phyloP scores from a whole-genome alignment of 108 stramenopile genomes.

The Bacterosira constricta region DNA sequence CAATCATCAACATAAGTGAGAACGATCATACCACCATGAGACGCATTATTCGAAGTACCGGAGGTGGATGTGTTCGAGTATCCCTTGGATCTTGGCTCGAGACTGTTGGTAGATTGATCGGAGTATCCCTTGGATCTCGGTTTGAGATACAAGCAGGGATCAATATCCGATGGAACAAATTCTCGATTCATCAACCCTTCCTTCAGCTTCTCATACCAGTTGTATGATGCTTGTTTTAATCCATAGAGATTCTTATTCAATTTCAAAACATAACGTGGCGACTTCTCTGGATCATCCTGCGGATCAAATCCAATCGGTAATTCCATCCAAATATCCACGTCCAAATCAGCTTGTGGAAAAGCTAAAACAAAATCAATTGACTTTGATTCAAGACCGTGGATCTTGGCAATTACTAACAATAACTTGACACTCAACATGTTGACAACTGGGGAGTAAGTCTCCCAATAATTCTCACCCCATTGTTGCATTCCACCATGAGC shows the following conservation, averaged over 20 bases:
- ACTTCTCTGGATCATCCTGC: background rate
- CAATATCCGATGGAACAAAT: conserved; percentile 1
- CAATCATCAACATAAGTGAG: conserved; percentile 49
- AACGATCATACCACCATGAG: background rate
- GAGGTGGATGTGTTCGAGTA: too few species aligned
- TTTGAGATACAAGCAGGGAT: conserved; percentile 9
- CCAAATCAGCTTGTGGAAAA: conserved; percentile 29
- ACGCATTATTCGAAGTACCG: background rate
- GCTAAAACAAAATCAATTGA: conserved; percentile 15
- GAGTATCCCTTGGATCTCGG: too few species aligned
- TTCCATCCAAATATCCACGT: conserved; percentile 24
- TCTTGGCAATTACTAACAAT: background rate
- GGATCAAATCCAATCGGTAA: background rate
- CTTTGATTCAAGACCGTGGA: background rate
- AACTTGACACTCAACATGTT: background rate
- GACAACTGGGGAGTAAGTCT: conserved; percentile 49
- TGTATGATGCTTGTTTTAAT: conserved; percentile 24
- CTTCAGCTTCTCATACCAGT: conserved; percentile 20
- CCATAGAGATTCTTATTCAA: conserved; percentile 37
- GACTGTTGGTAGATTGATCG: too few species aligned
- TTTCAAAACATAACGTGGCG: background rate
- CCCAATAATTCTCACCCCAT: conserved; percentile 41
- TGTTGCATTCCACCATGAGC: conserved; percentile 33
- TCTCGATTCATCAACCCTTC: background rate
- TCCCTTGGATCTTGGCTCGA: too few species aligned